phyloP scores from a whole-genome alignment of 768 basidiomycete genomes.

The Dioszegia crocea region DNA sequence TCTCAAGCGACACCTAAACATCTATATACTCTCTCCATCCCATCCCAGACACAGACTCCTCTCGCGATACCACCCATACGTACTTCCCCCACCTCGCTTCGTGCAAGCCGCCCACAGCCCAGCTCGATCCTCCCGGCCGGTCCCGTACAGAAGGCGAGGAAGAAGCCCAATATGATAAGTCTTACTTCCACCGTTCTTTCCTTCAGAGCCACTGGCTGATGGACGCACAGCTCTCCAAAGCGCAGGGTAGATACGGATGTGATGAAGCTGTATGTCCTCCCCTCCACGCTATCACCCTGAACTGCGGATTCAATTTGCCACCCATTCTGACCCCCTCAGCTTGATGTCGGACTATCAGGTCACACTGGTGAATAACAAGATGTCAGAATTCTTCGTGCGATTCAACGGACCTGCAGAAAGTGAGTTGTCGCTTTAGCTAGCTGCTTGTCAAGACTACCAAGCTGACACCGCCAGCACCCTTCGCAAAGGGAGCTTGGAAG shows the following conservation, averaged over 20 bases:
- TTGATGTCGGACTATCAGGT: slow-evolving; percentile 99
- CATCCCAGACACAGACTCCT: background rate
- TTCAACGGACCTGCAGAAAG: slow-evolving; percentile 94
- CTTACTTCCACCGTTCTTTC: slow-evolving; percentile 1
- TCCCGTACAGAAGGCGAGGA: slow-evolving; percentile 4
- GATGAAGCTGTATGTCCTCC: slow-evolving; percentile 79
- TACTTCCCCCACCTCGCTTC: background rate
- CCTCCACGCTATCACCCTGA: background rate
- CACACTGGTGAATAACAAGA: slow-evolving; percentile 92
- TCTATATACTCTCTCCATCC: background rate
- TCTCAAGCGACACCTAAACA: background rate
- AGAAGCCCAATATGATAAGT: slow-evolving; percentile 38
- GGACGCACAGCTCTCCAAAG: slow-evolving; percentile 69
- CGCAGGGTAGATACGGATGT: slow-evolving; percentile 98
- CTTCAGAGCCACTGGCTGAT: slow-evolving; percentile 10
- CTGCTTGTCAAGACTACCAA: background rate
- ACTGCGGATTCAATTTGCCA: background rate
- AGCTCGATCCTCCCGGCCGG: background rate
- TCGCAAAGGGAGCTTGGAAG: slow-evolving; percentile 98
- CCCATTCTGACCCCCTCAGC: slow-evolving; percentile 53
- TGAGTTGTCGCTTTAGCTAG: slow-evolving; percentile 52
- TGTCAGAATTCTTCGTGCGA: slow-evolving; percentile 97
- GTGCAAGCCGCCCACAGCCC: background rate
- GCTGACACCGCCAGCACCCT: slow-evolving; percentile 64
- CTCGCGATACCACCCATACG: slow-evolving; percentile 6